A percentile compares a stretch with the other conserved stretches of the same genome.
Conservation (phyloP, 768 basidiomycete species). For the Termitomyces sp. region DNA sequence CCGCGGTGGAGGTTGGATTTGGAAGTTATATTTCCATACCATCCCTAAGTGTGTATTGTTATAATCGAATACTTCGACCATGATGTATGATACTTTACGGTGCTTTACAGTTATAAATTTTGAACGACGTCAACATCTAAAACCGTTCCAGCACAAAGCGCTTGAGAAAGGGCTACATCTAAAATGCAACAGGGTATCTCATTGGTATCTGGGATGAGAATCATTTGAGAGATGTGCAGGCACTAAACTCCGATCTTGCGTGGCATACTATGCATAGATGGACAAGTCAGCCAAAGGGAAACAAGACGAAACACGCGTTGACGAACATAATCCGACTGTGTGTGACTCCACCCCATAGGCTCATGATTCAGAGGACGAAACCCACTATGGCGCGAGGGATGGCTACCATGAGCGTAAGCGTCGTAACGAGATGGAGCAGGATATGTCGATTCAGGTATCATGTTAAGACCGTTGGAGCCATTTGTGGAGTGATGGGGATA, state of each 20-base stretch:
- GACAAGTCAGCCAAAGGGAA: neutral
- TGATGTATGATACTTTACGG: neutral
- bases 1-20: neutral
- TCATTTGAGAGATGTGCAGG: slow-evolving; percentile 32
- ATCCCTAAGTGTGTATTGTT: neutral
- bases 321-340: slow-evolving; percentile 59
- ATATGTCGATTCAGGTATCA: slow-evolving; percentile 58
- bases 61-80: neutral
- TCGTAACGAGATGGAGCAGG: slow-evolving; percentile 51
- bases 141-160: slow-evolving; percentile 1
- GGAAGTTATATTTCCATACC: neutral
- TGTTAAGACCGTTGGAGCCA: slow-evolving; percentile 38
- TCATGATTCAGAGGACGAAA: slow-evolving; percentile 51
- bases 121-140: neutral
- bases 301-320: neutral
- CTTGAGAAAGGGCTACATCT: neutral
- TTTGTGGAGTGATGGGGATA: slow-evolving; percentile 41
- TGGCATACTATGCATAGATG: slow-evolving; percentile 18
- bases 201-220: slow-evolving; percentile 40
- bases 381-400: slow-evolving; percentile 38
- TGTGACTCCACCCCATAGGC: slow-evolving; percentile 41
- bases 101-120: neutral
- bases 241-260: slow-evolving; percentile 31
- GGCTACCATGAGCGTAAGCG: slow-evolving; percentile 32
- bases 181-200: slow-evolving; percentile 6